These are phyloP conservation scores for Fistulinella prunicolor DNA, from an alignment of 768 basidiomycete species.

Conservation along the genomic window DNA sequence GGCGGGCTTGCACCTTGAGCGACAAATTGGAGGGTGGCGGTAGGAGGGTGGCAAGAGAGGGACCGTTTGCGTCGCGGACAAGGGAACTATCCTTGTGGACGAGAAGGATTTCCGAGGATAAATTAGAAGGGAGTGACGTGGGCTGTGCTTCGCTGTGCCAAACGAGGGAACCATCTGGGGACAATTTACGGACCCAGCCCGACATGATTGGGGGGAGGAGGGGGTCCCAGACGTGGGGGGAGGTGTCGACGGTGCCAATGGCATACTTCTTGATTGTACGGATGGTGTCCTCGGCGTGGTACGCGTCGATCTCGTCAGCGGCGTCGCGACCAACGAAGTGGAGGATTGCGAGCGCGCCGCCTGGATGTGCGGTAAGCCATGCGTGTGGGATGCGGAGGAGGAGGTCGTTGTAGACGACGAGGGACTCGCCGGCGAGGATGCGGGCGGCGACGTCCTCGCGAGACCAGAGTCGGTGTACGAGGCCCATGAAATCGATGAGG, in stretches of 20 bases:
- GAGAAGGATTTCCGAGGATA: slow-evolving; percentile 61
- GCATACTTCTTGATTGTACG: slow-evolving; percentile 45
- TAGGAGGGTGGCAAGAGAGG: slow-evolving; percentile 43
- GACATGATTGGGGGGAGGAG: slow-evolving; percentile 83
- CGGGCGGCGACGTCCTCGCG: slow-evolving; percentile 61
- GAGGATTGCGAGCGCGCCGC: slow-evolving; percentile 82
- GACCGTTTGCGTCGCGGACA: slow-evolving; percentile 34
- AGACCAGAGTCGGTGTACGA: slow-evolving; percentile 34
- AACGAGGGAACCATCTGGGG: slow-evolving; percentile 39
- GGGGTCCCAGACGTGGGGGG: slow-evolving; percentile 61
- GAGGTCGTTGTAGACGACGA: slow-evolving; percentile 68
- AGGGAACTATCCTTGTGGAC: slow-evolving; percentile 40
- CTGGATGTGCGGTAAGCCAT: slow-evolving; percentile 90
- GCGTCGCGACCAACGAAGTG: slow-evolving; percentile 97
- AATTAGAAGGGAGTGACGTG: slow-evolving; percentile 32
- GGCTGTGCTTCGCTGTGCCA: slow-evolving; percentile 67
- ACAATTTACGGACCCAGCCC: slow-evolving; percentile 70
- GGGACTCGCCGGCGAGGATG: slow-evolving; percentile 71
- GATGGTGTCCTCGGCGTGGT: slow-evolving; percentile 55
- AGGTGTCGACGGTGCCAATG: slow-evolving; percentile 62
- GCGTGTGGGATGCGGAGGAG: slow-evolving; percentile 62
- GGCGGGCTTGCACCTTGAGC: slow-evolving; percentile 54
- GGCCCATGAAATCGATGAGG: slow-evolving; percentile 26
- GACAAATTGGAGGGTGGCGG: slow-evolving; percentile 56
- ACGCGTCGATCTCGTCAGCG: slow-evolving; percentile 91